Percentiles rank a stretch among this genome's conserved stretches.
Conservation (phyloP, 2,329 filamentous ascomycete genomes). For the Myriosclerotinia duriaeana region DNA sequence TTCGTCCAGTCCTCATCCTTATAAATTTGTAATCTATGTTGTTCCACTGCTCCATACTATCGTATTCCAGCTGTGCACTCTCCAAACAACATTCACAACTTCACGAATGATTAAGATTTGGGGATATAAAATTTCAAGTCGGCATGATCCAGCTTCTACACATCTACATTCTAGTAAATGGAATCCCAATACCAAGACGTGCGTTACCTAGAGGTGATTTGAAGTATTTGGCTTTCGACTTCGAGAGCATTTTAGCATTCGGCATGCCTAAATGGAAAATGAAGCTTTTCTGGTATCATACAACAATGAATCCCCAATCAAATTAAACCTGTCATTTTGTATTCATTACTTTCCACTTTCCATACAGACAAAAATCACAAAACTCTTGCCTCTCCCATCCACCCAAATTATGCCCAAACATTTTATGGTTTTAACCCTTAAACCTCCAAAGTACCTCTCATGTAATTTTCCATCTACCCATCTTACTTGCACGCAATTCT, state of each 20-base stretch:
- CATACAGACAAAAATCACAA: neutral
- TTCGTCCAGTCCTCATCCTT: too few species aligned
- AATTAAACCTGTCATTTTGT: neutral
- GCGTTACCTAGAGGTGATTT: too few species aligned
- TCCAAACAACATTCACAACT: too few species aligned
- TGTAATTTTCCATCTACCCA: neutral
- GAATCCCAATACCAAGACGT: too few species aligned
- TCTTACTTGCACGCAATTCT: neutral
- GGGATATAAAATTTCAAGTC: too few species aligned
- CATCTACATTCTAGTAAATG: too few species aligned
- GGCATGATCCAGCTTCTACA: too few species aligned
- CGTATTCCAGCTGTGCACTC: too few species aligned
- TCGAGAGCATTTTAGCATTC: neutral
- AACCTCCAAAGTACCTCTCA: neutral
- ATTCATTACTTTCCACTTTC: neutral
- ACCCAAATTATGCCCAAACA: conserved; percentile 1
- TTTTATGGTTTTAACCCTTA: neutral
- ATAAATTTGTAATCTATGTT: too few species aligned
- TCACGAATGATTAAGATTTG: too few species aligned
- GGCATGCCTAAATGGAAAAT: neutral
- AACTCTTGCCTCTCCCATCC: neutral
- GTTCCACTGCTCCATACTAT: too few species aligned
- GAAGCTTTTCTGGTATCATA: neutral
- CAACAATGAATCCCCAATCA: neutral
- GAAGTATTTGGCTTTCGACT: too few species aligned